These are phyloP conservation scores for Pythium apleroticum DNA, from an alignment of 352 stramenopile genomes.

Conservation along the genomic window DNA sequence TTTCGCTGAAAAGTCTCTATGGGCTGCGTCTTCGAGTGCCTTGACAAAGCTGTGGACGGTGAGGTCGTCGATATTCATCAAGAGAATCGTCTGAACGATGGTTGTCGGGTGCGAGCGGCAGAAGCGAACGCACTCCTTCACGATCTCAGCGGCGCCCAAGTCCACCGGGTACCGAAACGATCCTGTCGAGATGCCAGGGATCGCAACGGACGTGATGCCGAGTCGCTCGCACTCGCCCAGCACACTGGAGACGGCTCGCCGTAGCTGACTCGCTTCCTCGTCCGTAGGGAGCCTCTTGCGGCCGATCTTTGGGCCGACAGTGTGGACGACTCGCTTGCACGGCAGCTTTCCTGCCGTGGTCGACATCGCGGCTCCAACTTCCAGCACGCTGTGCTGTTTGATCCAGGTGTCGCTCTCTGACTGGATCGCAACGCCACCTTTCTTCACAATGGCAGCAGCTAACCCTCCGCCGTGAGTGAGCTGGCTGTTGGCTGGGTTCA, in stretches of 20 bases:
- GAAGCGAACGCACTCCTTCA: constrained; percentile 31
- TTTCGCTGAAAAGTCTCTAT: not conserved
- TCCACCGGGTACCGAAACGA: constrained; percentile 42
- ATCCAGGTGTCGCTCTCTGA: constrained; percentile 32
- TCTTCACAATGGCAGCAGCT: constrained; percentile 31
- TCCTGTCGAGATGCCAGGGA: constrained; percentile 42
- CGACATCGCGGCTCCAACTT: constrained; percentile 31
- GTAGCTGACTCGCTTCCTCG: constrained; percentile 26
- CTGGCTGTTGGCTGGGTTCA: constrained; percentile 37
- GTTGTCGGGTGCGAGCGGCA: constrained; percentile 1
- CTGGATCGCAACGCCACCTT: constrained; percentile 30
- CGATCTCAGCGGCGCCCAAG: constrained; percentile 34
- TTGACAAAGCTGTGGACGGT: constrained; percentile 34
- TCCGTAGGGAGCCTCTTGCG: constrained; percentile 10
- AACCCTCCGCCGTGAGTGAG: constrained; percentile 39
- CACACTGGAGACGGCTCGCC: constrained; percentile 30
- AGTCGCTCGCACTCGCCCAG: constrained; percentile 31
- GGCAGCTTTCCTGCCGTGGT: constrained; percentile 31
- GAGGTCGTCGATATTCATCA: constrained; percentile 48
- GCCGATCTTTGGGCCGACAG: constrained; percentile 33
- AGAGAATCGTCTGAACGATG: constrained; percentile 24
- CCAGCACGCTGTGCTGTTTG: constrained; percentile 19
- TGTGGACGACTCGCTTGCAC: constrained; percentile 40
- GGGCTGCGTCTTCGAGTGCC: constrained; percentile 9
- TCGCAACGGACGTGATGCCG: constrained; percentile 29